Base-by-base conservation (phyloP, 495 filamentous ascomycete genomes). In the Monascus purpureus region DNA sequence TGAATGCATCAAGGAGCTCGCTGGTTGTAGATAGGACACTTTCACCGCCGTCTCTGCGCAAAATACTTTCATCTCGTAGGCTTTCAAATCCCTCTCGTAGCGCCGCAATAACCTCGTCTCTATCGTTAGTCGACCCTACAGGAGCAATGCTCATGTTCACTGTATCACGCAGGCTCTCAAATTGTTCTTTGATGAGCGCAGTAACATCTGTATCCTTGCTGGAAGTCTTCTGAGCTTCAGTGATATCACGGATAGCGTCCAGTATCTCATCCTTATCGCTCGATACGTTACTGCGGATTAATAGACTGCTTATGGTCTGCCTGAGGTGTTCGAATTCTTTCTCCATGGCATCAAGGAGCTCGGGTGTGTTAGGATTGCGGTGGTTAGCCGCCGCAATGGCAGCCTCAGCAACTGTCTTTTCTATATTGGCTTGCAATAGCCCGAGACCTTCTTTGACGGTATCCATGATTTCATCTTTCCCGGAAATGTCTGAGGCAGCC, bases 1-100 rank as follows among this genome's bases (percentile, higher is more conserved):
- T 77, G 33, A 95, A 60, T 4, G 79, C 78, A 49, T 93, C 82
- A 1, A 92, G 64, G 12, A 93, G 67, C 46, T 87, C 81, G 11
- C 73, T 71, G 8, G 78, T 77, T 11, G 70, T 68, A 2, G 77
- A 70, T 15, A 73, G 41, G 13, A 64, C 56, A 29, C 59, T 73
- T 19, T 80, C 75, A 8, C 52, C 59, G 18, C 57, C 59, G 35
- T 78, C 72, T 13, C 59, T 60, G 24, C 60, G 43, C 42, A 66
- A 41, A 40, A 68, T 61, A 19, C 79, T 63, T 37, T 90, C 80
- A 3, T 71, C 69, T 2, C 76, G 75, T 28, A 90, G 52, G 25
- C 62, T 63, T 30, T 81, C 71, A 7, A 88, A 52, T 11, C 77
- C 75, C 27, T 82, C 72, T n/a, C 72, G 69, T 3, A 87, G 56